Evolutionary conservation across 2,329 filamentous ascomycete genomes (phyloP).

Genomic region (Clonostachys byssicola): DNA sequence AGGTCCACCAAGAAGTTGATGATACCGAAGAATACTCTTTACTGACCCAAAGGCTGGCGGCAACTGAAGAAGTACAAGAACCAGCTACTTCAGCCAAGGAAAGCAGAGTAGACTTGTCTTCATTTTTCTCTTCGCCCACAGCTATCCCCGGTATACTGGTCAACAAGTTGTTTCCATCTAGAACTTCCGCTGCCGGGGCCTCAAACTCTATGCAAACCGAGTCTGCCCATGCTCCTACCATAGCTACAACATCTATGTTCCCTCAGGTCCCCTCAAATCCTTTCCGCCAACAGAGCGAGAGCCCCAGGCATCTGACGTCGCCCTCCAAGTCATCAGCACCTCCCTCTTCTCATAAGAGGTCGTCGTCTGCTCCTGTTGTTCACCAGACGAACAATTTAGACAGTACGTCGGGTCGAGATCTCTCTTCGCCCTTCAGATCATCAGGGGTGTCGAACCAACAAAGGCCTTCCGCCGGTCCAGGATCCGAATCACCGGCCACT

Average conservation of each 20-base stretch:
- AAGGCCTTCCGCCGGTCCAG: too few species aligned
- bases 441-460: too few species aligned
- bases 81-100: constrained; percentile 7
- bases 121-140: constrained; percentile 56
- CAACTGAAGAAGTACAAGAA: constrained; percentile 3
- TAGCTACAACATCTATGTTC: constrained; percentile 34
- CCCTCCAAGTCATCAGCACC: too few species aligned
- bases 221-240: constrained; percentile 6
- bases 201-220: not conserved
- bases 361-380: too few species aligned
- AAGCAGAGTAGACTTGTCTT: constrained; percentile 40
- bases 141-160: constrained; percentile 26
- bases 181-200: not conserved
- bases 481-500: constrained; percentile 16
- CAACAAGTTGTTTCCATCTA: constrained; percentile 18
- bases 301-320: too few species aligned
- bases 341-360: too few species aligned
- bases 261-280: too few species aligned
- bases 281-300: too few species aligned
- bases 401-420: too few species aligned
- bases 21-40: constrained; percentile 39
- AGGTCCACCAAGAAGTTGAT: too few species aligned
- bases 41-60: constrained; percentile 21
- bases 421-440: too few species aligned
- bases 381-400: too few species aligned